These are phyloP conservation scores for Exophiala oligosperma DNA, from an alignment of 2,329 filamentous ascomycete species.

Conservation along the genomic window DNA sequence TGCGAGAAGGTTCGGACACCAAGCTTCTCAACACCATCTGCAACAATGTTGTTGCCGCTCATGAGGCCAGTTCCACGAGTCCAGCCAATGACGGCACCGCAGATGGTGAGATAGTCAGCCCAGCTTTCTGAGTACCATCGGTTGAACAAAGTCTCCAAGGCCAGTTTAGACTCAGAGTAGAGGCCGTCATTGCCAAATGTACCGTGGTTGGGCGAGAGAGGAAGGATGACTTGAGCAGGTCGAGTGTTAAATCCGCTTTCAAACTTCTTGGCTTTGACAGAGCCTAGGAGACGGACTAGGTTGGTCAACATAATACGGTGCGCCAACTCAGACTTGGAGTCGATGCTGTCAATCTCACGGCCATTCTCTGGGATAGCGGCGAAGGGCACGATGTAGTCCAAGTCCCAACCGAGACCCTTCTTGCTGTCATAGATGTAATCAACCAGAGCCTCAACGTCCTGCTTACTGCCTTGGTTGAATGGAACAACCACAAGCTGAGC, in stretches of 20 bases:
- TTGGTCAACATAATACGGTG: constrained; percentile 99
- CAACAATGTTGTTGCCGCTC: constrained; percentile 96
- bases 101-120: constrained; percentile 96
- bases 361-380: constrained; percentile 97
- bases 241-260: constrained; percentile 88
- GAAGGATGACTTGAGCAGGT: constrained; percentile 92
- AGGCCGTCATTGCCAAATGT: constrained; percentile 97
- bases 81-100: constrained; percentile 98
- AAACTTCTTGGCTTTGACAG: constrained; percentile 87
- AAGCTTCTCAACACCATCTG: constrained; percentile 93
- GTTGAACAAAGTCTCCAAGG: constrained; percentile 95
- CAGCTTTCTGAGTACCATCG: constrained; percentile 97
- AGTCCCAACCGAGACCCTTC: constrained; percentile 95
- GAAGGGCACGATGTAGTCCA: constrained; percentile 94
- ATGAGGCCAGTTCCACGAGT: constrained; percentile 97
- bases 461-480: constrained; percentile 98
- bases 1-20: constrained; percentile 98
- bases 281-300: constrained; percentile 84
- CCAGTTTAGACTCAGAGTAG: constrained; percentile 97
- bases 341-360: constrained; percentile 92
- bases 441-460: constrained; percentile 90
- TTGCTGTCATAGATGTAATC: constrained; percentile 97
- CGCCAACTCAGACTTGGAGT: constrained; percentile 95
- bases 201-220: constrained; percentile 95
- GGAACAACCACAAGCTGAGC: constrained; percentile 97